phyloP scores from a whole-genome alignment of 805 yeast species.

The Zygosaccharomyces gambellarensis region DNA sequence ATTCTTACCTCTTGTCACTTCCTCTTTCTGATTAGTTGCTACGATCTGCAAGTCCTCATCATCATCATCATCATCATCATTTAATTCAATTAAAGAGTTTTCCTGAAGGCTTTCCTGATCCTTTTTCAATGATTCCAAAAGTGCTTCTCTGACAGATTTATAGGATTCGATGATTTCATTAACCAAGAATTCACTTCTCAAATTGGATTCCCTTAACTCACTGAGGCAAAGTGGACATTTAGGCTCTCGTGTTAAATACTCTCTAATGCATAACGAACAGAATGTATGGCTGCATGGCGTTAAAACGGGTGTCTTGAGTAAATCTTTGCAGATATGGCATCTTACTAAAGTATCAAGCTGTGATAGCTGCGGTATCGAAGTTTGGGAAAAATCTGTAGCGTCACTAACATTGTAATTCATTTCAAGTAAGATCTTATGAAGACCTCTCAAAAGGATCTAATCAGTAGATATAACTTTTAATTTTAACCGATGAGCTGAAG shows the following conservation, averaged over 20 bases:
- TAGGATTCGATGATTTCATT: constrained; percentile 65
- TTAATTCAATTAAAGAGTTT: constrained; percentile 27
- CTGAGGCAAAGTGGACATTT: constrained; percentile 76
- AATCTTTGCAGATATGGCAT: constrained; percentile 87
- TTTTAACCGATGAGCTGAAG: not conserved
- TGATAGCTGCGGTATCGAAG: constrained; percentile 50
- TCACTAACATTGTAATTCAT: constrained; percentile 41
- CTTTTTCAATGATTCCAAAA: constrained; percentile 33
- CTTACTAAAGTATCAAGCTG: constrained; percentile 67
- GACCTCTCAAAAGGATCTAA: not conserved
- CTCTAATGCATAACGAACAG: constrained; percentile 81
- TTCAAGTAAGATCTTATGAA: not conserved
- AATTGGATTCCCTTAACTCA: constrained; percentile 62
- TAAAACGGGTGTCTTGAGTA: constrained; percentile 69
- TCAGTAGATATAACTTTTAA: not conserved
- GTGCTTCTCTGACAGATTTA: constrained; percentile 37
- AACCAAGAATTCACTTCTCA: constrained; percentile 61
- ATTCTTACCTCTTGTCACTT: constrained; percentile 9
- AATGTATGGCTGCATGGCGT: constrained; percentile 87
- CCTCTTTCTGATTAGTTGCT: constrained; percentile 25
- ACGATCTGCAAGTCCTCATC: constrained; percentile 31
- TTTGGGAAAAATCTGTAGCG: constrained; percentile 63
- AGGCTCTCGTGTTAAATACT: constrained; percentile 53
- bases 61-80: constrained; percentile 26
- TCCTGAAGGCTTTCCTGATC: constrained; percentile 3